These are phyloP conservation scores for Guillardia theta DNA, from an alignment of 78 protist species.

Conservation along the genomic window DNA sequence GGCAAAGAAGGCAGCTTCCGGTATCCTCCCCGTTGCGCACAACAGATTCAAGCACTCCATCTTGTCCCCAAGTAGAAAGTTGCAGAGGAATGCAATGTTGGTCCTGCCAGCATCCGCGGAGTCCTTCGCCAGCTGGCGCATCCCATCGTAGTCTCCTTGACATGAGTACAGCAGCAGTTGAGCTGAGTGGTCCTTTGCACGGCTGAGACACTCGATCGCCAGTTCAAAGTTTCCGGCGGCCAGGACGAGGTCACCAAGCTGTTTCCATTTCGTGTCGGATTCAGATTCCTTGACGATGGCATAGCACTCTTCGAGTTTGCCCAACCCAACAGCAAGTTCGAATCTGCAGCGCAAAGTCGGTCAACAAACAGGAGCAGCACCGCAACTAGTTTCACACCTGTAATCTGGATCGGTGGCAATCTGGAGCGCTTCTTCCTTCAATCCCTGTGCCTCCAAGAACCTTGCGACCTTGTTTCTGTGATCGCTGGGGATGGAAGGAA, in stretches of 20 bases:
- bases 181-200: slow-evolving; percentile 80
- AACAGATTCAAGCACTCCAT: slow-evolving; percentile 52
- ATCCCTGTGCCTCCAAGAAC: slow-evolving; percentile 77
- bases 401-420: slow-evolving; percentile 89
- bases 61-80: not conserved
- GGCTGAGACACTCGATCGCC: slow-evolving; percentile 79
- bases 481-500: slow-evolving; percentile 76
- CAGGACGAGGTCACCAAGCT: slow-evolving; percentile 87
- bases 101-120: not conserved
- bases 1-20: slow-evolving; percentile 93
- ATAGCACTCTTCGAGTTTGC: slow-evolving; percentile 71
- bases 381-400: too few relatives aligned
- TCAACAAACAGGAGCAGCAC: too few relatives aligned
- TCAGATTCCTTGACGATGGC: slow-evolving; percentile 46
- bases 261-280: not conserved
- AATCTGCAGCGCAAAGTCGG: too few relatives aligned
- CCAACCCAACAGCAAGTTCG: slow-evolving; percentile 83
- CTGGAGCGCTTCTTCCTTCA: slow-evolving; percentile 78
- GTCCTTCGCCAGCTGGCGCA: not conserved
- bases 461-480: slow-evolving; percentile 82
- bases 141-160: not conserved
- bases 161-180: slow-evolving; percentile 80
- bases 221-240: slow-evolving; percentile 56
- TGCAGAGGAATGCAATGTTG: slow-evolving; percentile 34
- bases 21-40: slow-evolving; percentile 53